These are phyloP conservation scores for Dactylonectria macrodidyma DNA, from an alignment of 2,329 filamentous ascomycete genomes.

Conservation along the genomic window DNA sequence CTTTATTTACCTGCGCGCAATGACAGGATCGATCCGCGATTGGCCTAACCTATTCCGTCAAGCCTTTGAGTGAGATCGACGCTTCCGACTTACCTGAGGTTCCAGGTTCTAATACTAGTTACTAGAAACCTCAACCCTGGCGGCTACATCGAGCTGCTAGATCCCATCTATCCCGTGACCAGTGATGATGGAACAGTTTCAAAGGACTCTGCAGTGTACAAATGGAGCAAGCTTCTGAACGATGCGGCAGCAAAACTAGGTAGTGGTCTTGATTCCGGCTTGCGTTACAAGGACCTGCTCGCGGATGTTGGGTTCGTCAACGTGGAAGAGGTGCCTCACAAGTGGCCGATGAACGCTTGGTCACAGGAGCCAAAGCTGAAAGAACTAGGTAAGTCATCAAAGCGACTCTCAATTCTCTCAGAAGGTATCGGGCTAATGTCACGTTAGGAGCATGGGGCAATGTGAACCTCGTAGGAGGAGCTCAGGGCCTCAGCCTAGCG, in stretches of 20 bases:
- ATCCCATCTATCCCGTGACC: conserved; percentile 27
- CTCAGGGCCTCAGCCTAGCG: conserved; percentile 18
- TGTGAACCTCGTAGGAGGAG: conserved; percentile 27
- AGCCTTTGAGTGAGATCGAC: conserved; percentile 16
- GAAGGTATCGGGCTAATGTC: not conserved
- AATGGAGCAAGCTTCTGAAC: conserved; percentile 33
- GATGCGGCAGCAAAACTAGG: conserved; percentile 18
- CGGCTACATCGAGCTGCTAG: conserved; percentile 33
- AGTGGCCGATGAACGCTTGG: conserved; percentile 36
- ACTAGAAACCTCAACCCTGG: conserved; percentile 33
- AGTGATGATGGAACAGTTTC: conserved; percentile 29
- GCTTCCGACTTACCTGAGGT: not conserved
- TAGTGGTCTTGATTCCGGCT: conserved; percentile 18
- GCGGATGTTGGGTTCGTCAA: conserved; percentile 28
- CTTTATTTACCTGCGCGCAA: conserved; percentile 33
- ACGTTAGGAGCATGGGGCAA: conserved; percentile 27
- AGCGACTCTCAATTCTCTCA: not conserved
- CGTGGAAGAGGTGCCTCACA: conserved; percentile 23
- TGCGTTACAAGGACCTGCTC: conserved; percentile 31
- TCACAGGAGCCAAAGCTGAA: conserved; percentile 25
- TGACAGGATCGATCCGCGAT: conserved; percentile 27
- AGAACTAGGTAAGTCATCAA: conserved; percentile 16
- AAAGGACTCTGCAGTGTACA: conserved; percentile 29
- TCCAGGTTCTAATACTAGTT: not conserved
- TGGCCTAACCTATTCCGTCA: conserved; percentile 27